Evolutionary conservation across 1,284 basidiomycete genomes (phyloP).

Genomic region (Cutaneotrichosporon cutaneum): DNA sequence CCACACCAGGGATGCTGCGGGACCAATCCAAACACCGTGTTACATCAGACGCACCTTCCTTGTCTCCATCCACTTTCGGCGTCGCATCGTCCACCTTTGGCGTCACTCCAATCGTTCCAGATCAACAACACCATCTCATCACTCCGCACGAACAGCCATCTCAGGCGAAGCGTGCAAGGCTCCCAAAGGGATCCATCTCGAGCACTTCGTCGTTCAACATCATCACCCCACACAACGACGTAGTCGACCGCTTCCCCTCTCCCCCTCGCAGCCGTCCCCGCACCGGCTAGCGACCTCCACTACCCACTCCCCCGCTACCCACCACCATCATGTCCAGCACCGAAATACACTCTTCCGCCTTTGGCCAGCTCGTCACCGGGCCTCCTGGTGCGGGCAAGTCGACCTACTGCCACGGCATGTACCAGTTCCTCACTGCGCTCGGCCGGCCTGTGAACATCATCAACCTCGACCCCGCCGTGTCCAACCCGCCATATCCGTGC

Average conservation of each 20-base stretch:
- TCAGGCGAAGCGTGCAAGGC: background rate
- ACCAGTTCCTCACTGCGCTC: slow-evolving; percentile 80
- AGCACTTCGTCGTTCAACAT: slow-evolving; percentile 7
- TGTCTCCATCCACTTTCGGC: slow-evolving; percentile 22
- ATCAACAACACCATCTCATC: slow-evolving; percentile 5
- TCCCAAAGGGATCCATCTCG: background rate
- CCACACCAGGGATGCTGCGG: slow-evolving; percentile 15
- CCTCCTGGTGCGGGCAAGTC: slow-evolving; percentile 92
- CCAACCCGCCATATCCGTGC: slow-evolving; percentile 85
- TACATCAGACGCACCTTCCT: background rate
- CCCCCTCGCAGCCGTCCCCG: slow-evolving; percentile 11
- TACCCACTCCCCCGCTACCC: slow-evolving; percentile 26
- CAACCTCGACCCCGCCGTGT: slow-evolving; percentile 93
- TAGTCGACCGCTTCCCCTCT: slow-evolving; percentile 12
- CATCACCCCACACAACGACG: slow-evolving; percentile 5
- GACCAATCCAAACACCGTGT: slow-evolving; percentile 19
- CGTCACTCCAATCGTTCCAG: slow-evolving; percentile 9
- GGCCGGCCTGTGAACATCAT: slow-evolving; percentile 82
- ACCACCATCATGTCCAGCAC: slow-evolving; percentile 17
- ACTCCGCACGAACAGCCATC: background rate
- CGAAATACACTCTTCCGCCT: slow-evolving; percentile 35
- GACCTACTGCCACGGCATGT: slow-evolving; percentile 88
- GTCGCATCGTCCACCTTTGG: slow-evolving; percentile 12
- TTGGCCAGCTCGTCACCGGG: slow-evolving; percentile 69
- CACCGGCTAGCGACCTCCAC: slow-evolving; percentile 25